Conservation (phyloP, 139 green algal genomes). For the Chlorella sp. region DNA sequence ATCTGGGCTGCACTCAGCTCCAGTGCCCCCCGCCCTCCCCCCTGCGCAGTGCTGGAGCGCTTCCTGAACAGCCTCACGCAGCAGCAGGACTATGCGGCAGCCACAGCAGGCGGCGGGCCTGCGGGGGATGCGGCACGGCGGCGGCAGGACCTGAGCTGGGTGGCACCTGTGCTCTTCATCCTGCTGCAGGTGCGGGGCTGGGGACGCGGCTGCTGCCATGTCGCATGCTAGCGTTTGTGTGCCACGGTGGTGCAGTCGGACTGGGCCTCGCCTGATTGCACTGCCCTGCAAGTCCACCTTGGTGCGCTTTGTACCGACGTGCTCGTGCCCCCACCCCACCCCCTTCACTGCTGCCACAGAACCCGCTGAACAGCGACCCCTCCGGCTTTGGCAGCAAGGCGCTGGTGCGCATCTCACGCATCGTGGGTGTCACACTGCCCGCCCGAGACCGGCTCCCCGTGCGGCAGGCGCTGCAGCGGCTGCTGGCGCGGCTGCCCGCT, state of each 20-base stretch:
- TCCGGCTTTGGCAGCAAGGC: constrained; percentile 11
- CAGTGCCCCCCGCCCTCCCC: neutral
- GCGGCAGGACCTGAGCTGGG: constrained; percentile 27
- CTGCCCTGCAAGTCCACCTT: no score
- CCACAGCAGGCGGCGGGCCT: neutral
- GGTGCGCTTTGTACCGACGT: no score
- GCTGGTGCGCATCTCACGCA: constrained; percentile 16
- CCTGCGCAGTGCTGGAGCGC: constrained; percentile 4
- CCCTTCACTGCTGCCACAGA: neutral
- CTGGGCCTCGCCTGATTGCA: no score
- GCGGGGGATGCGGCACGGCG: neutral
- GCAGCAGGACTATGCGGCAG: neutral
- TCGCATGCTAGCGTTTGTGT: no score
- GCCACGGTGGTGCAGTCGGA: no score
- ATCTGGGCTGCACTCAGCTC: neutral
- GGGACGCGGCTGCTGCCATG: no score
- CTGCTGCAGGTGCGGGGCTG: constrained; percentile 30
- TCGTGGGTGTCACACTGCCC: constrained; percentile 21
- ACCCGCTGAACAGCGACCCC: constrained; percentile 54
- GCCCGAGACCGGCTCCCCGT: constrained; percentile 5
- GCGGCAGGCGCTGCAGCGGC: constrained; percentile 18
- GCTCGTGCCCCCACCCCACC: no score
- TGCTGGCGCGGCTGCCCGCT: constrained; percentile 58
- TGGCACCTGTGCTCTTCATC: constrained; percentile 48
- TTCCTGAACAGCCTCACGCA: neutral